Evolutionary conservation across 225 moss, liverwort and hornwort species (phyloP).

Genomic region (Physcomitrium patens): DNA sequence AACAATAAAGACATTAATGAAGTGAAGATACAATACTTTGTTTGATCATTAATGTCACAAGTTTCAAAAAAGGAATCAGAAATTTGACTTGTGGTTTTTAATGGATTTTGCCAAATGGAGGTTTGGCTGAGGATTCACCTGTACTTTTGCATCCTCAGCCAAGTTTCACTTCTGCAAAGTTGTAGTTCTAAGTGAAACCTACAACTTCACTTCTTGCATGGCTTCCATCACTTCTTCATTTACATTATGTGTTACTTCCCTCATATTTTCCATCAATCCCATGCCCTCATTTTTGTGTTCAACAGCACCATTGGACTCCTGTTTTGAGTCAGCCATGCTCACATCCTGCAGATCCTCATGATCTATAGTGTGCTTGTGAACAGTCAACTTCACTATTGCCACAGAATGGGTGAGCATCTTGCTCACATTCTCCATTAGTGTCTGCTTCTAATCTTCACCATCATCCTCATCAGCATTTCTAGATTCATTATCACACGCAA

Average conservation of each 20-base stretch:
- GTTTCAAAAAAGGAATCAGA: not conserved
- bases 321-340: conserved; percentile 18
- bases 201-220: conserved; percentile 62
- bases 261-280: conserved; percentile 50
- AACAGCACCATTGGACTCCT: not conserved
- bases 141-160: too few relatives aligned
- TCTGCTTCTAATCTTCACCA: conserved; percentile 30
- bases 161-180: too few relatives aligned
- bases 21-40: not conserved
- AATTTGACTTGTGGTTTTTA: not conserved
- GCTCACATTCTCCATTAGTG: conserved; percentile 34
- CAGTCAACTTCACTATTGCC: conserved; percentile 43
- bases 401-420: conserved; percentile 40
- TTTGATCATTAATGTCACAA: not conserved
- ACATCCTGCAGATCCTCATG: conserved; percentile 18
- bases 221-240: conserved; percentile 57
- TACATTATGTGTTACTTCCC: conserved; percentile 46
- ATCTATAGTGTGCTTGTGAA: conserved; percentile 27
- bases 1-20: conserved; percentile 10
- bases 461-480: not conserved
- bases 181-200: too few relatives aligned
- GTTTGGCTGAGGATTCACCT: conserved; percentile 33
- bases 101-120: not conserved
- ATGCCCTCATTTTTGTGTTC: conserved; percentile 31
- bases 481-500: not conserved